Conservation (phyloP, 1,284 basidiomycete genomes). For the Sanghuangporus sanghuang region DNA sequence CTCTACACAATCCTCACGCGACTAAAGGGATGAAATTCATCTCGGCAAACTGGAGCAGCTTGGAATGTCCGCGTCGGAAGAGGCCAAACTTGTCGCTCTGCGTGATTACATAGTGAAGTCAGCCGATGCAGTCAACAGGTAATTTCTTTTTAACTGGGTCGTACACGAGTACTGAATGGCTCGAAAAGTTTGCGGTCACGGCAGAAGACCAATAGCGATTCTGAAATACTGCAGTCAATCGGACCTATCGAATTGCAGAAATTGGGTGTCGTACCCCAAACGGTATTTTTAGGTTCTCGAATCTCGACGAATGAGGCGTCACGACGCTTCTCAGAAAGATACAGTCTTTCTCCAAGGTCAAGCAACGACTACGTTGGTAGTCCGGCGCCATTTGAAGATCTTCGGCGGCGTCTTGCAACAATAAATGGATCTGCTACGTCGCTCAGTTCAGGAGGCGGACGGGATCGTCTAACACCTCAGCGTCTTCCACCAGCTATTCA, state of each 20-base stretch:
- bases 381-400: slow-evolving; percentile 62
- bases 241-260: slow-evolving; percentile 73
- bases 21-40: slow-evolving; percentile 66
- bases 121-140: slow-evolving; percentile 65
- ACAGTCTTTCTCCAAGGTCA: slow-evolving; percentile 31
- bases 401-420: slow-evolving; percentile 62
- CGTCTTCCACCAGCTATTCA: slow-evolving; percentile 29
- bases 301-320: slow-evolving; percentile 32
- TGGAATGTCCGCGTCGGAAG: slow-evolving; percentile 77
- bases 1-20: not conserved
- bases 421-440: slow-evolving; percentile 68
- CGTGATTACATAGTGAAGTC: slow-evolving; percentile 85
- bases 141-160: slow-evolving; percentile 11
- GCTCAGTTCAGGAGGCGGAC: slow-evolving; percentile 40
- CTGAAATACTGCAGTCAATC: slow-evolving; percentile 61
- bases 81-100: slow-evolving; percentile 79
- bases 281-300: slow-evolving; percentile 80
- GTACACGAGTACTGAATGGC: slow-evolving; percentile 6
- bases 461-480: slow-evolving; percentile 33
- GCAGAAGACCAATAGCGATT: slow-evolving; percentile 52
- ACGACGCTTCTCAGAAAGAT: slow-evolving; percentile 25
- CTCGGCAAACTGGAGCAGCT: slow-evolving; percentile 71
- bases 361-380: slow-evolving; percentile 38
- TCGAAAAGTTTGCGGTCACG: slow-evolving; percentile 56
- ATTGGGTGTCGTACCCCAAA: slow-evolving; percentile 89